Conservation (phyloP, 495 filamentous ascomycete genomes). For the Cairneyella variabilis region DNA sequence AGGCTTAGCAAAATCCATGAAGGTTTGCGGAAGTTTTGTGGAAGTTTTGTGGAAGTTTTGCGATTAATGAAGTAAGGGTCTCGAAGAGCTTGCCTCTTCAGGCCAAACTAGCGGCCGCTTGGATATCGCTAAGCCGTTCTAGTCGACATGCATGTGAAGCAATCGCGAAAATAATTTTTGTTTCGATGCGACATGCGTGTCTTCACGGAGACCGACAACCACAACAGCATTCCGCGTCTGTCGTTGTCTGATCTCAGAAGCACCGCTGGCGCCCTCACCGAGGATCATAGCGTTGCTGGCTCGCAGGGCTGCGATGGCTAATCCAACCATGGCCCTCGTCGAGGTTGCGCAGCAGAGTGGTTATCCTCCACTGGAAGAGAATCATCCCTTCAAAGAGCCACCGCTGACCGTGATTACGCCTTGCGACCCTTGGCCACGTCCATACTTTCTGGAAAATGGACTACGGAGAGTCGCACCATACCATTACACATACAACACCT, state of each 20-base stretch:
- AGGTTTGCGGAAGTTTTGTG: background rate
- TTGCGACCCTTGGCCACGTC: constrained; percentile 62
- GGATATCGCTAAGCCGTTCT: too few relatives aligned
- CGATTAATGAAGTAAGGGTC: background rate
- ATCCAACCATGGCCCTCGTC: constrained; percentile 53
- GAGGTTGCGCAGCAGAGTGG: constrained; percentile 34
- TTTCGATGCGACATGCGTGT: background rate
- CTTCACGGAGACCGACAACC: background rate
- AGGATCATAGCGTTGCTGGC: constrained; percentile 56
- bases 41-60: background rate
- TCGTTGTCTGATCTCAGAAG: background rate
- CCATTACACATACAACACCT: constrained; percentile 91
- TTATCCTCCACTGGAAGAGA: constrained; percentile 30
- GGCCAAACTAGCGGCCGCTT: background rate
- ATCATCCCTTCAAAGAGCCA: constrained; percentile 35
- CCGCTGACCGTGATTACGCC: constrained; percentile 57
- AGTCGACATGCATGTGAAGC: too few relatives aligned
- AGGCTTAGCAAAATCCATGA: background rate
- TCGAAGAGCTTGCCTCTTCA: too few relatives aligned
- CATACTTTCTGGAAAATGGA: constrained; percentile 75
- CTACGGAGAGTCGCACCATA: constrained; percentile 83
- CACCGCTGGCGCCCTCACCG: constrained; percentile 56
- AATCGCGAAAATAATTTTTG: background rate
- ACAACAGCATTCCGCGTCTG: background rate
- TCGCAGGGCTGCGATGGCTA: constrained; percentile 45